Percentiles rank a stretch among this genome's conserved stretches.
Conservation (phyloP, 495 filamentous ascomycete genomes). For the Ascobolus immersus region DNA sequence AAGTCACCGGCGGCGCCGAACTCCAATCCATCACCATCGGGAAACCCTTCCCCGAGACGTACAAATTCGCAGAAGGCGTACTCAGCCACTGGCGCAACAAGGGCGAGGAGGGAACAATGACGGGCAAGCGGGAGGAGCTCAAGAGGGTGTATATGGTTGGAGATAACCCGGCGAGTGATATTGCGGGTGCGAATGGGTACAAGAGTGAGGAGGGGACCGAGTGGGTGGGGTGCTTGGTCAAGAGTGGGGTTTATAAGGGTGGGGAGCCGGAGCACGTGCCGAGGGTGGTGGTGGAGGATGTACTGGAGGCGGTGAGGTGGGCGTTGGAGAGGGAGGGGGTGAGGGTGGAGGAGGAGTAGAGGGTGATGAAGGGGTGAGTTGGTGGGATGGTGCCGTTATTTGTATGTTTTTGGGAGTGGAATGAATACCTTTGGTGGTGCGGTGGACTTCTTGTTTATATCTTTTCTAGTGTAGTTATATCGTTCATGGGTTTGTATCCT, state of each 20-base stretch:
- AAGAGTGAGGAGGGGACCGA: conserved; percentile 34
- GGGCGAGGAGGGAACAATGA: conserved; percentile 25
- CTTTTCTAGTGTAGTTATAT: too few relatives aligned
- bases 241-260: conserved; percentile 47
- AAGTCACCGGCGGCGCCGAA: conserved; percentile 36
- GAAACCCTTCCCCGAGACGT: conserved; percentile 56
- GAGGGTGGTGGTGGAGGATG: conserved; percentile 37
- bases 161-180: conserved; percentile 84
- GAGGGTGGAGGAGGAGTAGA: neutral
- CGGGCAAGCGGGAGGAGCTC: conserved; percentile 19
- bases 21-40: conserved; percentile 48
- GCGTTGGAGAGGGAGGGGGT: conserved; percentile 22
- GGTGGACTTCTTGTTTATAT: too few relatives aligned
- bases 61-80: conserved; percentile 55
- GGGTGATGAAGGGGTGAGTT: neutral
- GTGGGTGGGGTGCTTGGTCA: conserved; percentile 62
- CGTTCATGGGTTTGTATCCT: too few relatives aligned
- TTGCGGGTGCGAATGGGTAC: conserved; percentile 65
- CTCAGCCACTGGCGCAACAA: conserved; percentile 21
- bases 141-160: conserved; percentile 83
- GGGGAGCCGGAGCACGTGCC: conserved; percentile 30
- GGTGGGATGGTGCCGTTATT: too few relatives aligned
- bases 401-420: too few relatives aligned
- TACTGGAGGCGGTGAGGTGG: conserved; percentile 38
- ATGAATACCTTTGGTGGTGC: too few relatives aligned